Evolutionary conservation across 805 yeast genomes (phyloP).

Genomic region (Wickerhamiella qilinensis): DNA sequence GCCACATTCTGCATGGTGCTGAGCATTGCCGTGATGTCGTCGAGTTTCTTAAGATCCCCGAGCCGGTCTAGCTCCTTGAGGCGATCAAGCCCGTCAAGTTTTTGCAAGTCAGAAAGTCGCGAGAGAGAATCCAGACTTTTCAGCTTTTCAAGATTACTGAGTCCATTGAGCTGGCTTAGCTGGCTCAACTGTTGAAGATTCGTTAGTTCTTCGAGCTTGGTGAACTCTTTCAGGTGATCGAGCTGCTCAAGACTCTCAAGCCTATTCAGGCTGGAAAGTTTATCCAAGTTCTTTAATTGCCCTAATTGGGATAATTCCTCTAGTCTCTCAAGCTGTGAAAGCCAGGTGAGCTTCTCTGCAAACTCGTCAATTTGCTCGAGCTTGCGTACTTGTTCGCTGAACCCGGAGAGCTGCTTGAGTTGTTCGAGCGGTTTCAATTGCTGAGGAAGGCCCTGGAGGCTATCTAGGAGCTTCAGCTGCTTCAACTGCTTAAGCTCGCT

Average conservation of each 20-base stretch:
- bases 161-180: constrained; percentile 2
- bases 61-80: constrained; percentile 1
- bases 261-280: background rate
- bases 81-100: background rate
- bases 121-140: background rate
- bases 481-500: background rate
- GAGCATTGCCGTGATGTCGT: background rate
- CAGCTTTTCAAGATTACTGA: constrained; percentile 1
- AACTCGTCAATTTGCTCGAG: no score
- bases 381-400: no score
- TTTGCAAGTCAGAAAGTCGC: constrained; percentile 10
- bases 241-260: constrained; percentile 3
- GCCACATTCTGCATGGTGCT: background rate
- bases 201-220: constrained; percentile 1
- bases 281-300: constrained; percentile 1
- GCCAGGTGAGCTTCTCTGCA: background rate
- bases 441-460: background rate
- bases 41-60: constrained; percentile 1
- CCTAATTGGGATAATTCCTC: no score
- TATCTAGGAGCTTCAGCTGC: background rate
- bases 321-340: no score
- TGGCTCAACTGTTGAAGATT: constrained; percentile 3
- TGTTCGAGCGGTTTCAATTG: constrained; percentile 12
- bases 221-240: constrained; percentile 6
- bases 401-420: constrained; percentile 1